These are phyloP conservation scores for Moringa oleifera DNA, from an alignment of 345 rosid genomes.

Conservation along the genomic window DNA sequence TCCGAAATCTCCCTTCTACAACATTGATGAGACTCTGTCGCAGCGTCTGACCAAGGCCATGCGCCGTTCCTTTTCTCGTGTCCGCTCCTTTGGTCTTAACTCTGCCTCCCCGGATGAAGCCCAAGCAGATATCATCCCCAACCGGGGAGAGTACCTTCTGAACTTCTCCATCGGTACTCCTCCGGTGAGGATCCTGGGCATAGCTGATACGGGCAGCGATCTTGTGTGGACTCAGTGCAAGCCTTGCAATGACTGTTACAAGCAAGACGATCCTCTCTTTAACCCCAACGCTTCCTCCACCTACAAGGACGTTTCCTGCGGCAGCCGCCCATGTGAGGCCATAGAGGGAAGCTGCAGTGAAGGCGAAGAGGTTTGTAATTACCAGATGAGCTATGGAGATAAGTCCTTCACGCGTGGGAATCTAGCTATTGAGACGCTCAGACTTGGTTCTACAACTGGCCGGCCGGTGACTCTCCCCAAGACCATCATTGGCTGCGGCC, in stretches of 20 bases:
- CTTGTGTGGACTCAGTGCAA: constrained; percentile 33
- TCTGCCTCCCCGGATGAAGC: constrained; percentile 6
- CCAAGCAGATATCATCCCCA: constrained; percentile 9
- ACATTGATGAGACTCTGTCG: constrained; percentile 13
- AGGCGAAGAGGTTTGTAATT: background rate
- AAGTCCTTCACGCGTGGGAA: constrained; percentile 4
- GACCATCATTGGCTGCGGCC: constrained; percentile 18
- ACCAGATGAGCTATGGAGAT: constrained; percentile 15
- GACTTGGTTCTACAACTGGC: constrained; percentile 12
- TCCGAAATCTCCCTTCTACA: constrained; percentile 29
- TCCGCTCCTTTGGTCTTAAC: constrained; percentile 4
- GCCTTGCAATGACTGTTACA: constrained; percentile 30
- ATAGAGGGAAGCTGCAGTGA: constrained; percentile 11
- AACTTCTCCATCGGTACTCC: constrained; percentile 30
- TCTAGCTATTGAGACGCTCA: constrained; percentile 15
- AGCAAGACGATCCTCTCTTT: constrained; percentile 29
- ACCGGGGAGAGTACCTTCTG: constrained; percentile 25
- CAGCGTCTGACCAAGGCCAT: constrained; percentile 22
- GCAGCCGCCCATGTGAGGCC: constrained; percentile 19
- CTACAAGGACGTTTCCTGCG: constrained; percentile 30
- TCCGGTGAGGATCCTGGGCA: constrained; percentile 10
- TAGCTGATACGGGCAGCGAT: constrained; percentile 32
- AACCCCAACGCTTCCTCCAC: constrained; percentile 37
- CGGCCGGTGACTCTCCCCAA: constrained; percentile 16
- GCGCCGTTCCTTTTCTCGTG: constrained; percentile 23